Evolutionary conservation across 2,329 filamentous ascomycete species (phyloP).

Genomic region (Lachnellula hyalina): DNA sequence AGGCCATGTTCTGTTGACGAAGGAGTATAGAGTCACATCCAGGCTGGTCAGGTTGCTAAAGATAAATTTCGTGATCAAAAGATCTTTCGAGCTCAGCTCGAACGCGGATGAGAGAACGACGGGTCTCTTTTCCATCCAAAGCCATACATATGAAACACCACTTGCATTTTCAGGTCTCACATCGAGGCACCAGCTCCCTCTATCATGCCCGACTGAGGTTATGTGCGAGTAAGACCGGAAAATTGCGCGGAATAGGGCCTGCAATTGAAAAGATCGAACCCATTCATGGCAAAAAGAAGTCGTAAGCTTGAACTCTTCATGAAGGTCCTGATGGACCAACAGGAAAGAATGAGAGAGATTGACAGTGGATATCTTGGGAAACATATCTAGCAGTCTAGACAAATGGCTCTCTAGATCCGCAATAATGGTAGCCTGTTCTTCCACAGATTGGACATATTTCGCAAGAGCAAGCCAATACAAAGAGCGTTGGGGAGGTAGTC

Average conservation of each 20-base stretch:
- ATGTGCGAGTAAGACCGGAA: background rate
- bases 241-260: background rate
- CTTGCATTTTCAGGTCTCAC: background rate
- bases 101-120: background rate
- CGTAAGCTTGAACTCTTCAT: background rate
- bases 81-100: background rate
- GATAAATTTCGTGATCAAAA: background rate
- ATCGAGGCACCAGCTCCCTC: background rate
- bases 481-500: background rate
- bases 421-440: background rate
- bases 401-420: background rate
- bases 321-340: background rate
- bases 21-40: background rate
- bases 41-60: conserved; percentile 7
- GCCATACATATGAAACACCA: background rate
- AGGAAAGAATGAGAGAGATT: background rate
- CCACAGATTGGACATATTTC: background rate
- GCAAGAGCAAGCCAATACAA: background rate
- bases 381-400: background rate
- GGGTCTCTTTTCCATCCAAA: conserved; percentile 1
- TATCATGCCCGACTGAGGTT: background rate
- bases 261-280: background rate
- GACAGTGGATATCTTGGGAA: background rate
- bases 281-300: background rate
- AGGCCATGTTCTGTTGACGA: background rate